A percentile compares a stretch with the other conserved stretches of the same genome.
These are phyloP conservation scores for Polyporus tsugae DNA, from an alignment of 1,284 basidiomycete genomes.

Conservation along the genomic window DNA sequence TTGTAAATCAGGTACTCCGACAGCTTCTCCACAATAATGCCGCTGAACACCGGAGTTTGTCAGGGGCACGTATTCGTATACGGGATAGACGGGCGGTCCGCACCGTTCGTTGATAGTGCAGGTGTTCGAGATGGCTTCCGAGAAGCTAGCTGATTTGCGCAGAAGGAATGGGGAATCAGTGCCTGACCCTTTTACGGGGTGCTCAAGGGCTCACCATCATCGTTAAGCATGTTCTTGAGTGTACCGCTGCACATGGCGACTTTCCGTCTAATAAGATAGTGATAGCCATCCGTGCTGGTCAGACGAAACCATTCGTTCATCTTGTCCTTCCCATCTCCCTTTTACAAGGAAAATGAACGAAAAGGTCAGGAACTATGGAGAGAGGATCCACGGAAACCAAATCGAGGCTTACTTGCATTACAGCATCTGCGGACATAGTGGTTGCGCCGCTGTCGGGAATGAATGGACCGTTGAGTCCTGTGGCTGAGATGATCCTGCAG, in stretches of 20 bases:
- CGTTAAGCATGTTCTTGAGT: slow-evolving; percentile 55
- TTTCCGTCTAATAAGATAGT: slow-evolving; percentile 65
- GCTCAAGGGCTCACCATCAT: slow-evolving; percentile 40
- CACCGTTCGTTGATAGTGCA: slow-evolving; percentile 59
- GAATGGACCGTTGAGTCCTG: background rate
- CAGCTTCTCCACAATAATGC: slow-evolving; percentile 81
- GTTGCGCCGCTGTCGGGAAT: background rate
- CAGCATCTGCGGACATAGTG: slow-evolving; percentile 22
- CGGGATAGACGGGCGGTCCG: slow-evolving; percentile 17
- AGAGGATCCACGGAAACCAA: slow-evolving; percentile 19
- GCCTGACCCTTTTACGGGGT: background rate
- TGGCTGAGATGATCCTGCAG: background rate
- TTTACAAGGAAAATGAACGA: background rate
- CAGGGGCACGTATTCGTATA: slow-evolving; percentile 5
- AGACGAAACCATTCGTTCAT: slow-evolving; percentile 69
- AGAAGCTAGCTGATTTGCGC: slow-evolving; percentile 52
- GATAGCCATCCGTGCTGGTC: slow-evolving; percentile 66
- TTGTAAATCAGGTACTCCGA: slow-evolving; percentile 87
- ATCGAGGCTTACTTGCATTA: slow-evolving; percentile 23
- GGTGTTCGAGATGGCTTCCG: slow-evolving; percentile 57
- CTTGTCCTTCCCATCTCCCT: slow-evolving; percentile 24
- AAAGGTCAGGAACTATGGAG: background rate
- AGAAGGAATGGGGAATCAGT: background rate
- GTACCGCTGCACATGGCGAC: slow-evolving; percentile 65
- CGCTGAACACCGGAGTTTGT: slow-evolving; percentile 51